Evolutionary conservation across 140 eudicot species (phyloP).

Genomic region (Bidens hawaiensis): DNA sequence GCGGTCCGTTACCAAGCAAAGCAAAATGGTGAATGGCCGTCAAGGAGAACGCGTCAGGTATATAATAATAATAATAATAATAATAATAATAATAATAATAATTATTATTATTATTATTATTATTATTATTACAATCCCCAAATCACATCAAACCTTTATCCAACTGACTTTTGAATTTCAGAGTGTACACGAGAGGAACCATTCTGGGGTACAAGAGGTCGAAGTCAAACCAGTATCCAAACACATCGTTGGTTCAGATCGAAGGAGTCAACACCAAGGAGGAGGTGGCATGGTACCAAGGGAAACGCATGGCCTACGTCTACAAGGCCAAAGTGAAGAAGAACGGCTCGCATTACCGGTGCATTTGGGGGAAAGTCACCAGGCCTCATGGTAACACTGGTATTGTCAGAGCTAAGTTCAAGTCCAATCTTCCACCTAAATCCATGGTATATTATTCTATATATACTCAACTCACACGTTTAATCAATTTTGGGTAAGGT

Average conservation of each 20-base stretch:
- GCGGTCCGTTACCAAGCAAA: constrained; percentile 16
- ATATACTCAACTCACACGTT: no score
- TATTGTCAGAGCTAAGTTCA: constrained; percentile 90
- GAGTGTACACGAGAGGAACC: constrained; percentile 86
- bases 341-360: constrained; percentile 65
- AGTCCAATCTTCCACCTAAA: constrained; percentile 80
- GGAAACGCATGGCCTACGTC: constrained; percentile 77
- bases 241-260: constrained; percentile 65
- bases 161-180: constrained; percentile 12
- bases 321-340: constrained; percentile 90
- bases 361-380: constrained; percentile 93
- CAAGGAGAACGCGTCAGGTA: constrained; percentile 92
- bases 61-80: no score
- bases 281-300: constrained; percentile 77
- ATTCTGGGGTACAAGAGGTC: constrained; percentile 96
- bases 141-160: background rate
- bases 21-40: constrained; percentile 72
- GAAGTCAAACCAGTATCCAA: constrained; percentile 85
- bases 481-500: background rate
- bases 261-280: constrained; percentile 83
- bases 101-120: no score
- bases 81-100: no score
- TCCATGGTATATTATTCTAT: constrained; percentile 98
- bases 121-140: no score
- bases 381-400: constrained; percentile 98